Base-by-base conservation (phyloP, 768 basidiomycete genomes). In the Rhizopogon rudus region DNA sequence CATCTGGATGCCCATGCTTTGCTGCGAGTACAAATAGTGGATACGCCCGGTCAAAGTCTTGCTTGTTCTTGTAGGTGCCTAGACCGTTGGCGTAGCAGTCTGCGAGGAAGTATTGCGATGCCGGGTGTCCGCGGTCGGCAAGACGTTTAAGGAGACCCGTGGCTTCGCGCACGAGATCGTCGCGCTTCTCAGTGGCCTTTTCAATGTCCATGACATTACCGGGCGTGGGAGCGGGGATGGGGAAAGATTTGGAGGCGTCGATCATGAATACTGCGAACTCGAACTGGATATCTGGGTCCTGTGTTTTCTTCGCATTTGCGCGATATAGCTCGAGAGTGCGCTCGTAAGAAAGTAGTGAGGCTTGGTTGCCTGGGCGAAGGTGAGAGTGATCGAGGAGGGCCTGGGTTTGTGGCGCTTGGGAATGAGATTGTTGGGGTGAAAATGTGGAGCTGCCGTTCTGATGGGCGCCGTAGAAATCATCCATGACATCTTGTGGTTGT, bases 251-350 rank as follows among this genome's bases (percentile, higher is more conserved):
- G 48, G 93, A 91, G 48, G 95, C 93, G 66, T 98, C 97, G 67
- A 99, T 89, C 90, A 98, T 94, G 79, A 98, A 98, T 8, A 95
- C 92, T 40, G 96, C 93, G 62, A 99, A 98, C 69, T 99, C 97
- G 77, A 94, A 98, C 68, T 96, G 95, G 54, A 98, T 76, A 65
- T 98, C 93, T 0, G 96, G 95, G 70, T 98, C 93, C 74, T 97
- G 93, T 0, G 95, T 97, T 75, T 98, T 98, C 76, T 96, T 97
- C 33, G 96, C 97, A 71, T 99, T 99, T 43, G 88, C 85, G 45
- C 97, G 90, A 76, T 99, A 99, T 58, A 97, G 85, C 71, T 98
- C 94, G 57, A 99, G 85, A 2, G 97, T 98, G 56, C 91, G 91
- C 71, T 95, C 93, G 70, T 98, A 91, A 0, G 93, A 94, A 61